Base-by-base conservation (phyloP, 2,329 filamentous ascomycete genomes). In the Nemania diffusa region DNA sequence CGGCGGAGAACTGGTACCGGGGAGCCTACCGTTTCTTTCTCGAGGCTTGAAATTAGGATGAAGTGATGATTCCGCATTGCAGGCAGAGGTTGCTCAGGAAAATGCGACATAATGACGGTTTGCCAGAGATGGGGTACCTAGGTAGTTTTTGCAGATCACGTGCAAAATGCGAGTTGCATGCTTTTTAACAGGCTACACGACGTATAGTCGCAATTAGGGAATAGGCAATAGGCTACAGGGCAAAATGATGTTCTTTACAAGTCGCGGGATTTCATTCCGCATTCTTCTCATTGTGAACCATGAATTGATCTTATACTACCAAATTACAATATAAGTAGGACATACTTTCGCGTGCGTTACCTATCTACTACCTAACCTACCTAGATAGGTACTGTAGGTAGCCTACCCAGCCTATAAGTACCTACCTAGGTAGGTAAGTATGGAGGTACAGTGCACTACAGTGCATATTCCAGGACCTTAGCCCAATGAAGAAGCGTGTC, bases 381-480 rank as follows among this genome's bases (percentile, higher is more conserved):
- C n/a, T n/a, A n/a, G n/a, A n/a, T n/a, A n/a, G n/a, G n/a, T n/a
- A n/a, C n/a, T n/a, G n/a, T n/a, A n/a, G n/a, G n/a, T n/a, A n/a
- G n/a, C n/a, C n/a, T n/a, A n/a, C 34, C 7, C 34, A 15, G 34
- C 34, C n/a, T n/a, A n/a, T n/a, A n/a, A n/a, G n/a, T n/a, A n/a
- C n/a, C n/a, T n/a, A n/a, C n/a, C n/a, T n/a, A n/a, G n/a, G n/a
- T n/a, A n/a, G n/a, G 13, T 15, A 22, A 22, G n/a, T 24, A 48
- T 11, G n/a, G 5, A 22, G 11, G 22, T n/a, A 56, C 64, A 59
- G 59, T 66, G 53, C 27, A 22, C 7, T 32, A 57, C 42, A 46
- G 63, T 61, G 37, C 42, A 24, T 0, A 32, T 1, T 20, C 24
- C 17, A 27, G 5, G 29, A 20, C 27, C 17, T 22, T 2, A 8